Percentiles rank a stretch among this genome's conserved stretches.
Evolutionary conservation across 306 rosid genomes (phyloP).

Genomic region (Urtica urens): DNA sequence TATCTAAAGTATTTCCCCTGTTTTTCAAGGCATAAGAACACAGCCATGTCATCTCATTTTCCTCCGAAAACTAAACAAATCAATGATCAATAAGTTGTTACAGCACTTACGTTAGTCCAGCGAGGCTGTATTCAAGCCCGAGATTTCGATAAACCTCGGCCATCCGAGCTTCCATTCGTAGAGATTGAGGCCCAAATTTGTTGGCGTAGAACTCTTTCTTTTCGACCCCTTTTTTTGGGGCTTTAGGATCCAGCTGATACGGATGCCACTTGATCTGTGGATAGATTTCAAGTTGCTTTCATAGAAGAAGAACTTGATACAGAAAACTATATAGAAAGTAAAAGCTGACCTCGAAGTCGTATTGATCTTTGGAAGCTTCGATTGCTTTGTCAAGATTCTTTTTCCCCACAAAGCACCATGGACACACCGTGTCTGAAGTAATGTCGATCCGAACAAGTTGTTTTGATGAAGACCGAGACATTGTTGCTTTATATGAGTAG

Average conservation of each 20-base stretch:
- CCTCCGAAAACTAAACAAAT: neutral
- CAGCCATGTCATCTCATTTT: constrained; percentile 11
- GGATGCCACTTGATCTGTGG: constrained; percentile 81
- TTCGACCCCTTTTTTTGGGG: constrained; percentile 72
- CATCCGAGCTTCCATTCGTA: constrained; percentile 61
- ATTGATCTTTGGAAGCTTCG: constrained; percentile 47
- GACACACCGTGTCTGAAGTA: constrained; percentile 75
- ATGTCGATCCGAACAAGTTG: constrained; percentile 56
- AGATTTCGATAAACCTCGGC: constrained; percentile 44
- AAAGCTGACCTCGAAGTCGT: constrained; percentile 51
- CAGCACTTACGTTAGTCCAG: constrained; percentile 80
- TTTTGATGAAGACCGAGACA: constrained; percentile 45
- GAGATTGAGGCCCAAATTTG: constrained; percentile 53
- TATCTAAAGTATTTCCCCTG: constrained; percentile 91
- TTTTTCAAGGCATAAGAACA: constrained; percentile 12
- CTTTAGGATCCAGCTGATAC: constrained; percentile 60
- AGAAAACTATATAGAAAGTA: neutral
- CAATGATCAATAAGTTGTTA: constrained; percentile 12
- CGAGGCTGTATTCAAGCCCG: constrained; percentile 42
- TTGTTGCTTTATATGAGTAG: constrained; percentile 31
- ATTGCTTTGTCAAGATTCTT: constrained; percentile 73
- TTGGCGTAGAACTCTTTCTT: constrained; percentile 47
- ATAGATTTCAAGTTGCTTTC: neutral
- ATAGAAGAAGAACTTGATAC: constrained; percentile 6
- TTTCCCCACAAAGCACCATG: constrained; percentile 89